phyloP scores from a whole-genome alignment of 2,329 filamentous ascomycete genomes.

The Beauveria sp. region DNA sequence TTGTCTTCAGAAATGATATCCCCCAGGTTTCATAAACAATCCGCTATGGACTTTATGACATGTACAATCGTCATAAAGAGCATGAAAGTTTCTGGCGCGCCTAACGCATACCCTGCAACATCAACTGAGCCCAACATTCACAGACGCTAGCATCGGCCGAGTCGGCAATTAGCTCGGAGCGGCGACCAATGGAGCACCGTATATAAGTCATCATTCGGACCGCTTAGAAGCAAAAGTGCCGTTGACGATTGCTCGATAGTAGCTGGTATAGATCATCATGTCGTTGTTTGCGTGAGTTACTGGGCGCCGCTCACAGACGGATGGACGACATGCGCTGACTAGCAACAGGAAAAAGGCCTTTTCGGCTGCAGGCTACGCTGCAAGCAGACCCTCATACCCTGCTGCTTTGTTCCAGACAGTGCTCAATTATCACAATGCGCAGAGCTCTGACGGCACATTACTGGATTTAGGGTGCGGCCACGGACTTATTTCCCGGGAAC shows the following conservation, averaged over 20 bases:
- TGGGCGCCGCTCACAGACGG: not conserved
- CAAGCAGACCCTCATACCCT: slow-evolving; percentile 53
- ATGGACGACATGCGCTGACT: not conserved
- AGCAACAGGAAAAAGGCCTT: slow-evolving; percentile 44
- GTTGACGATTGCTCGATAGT: not conserved
- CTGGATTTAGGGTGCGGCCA: slow-evolving; percentile 60
- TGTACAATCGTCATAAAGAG: not conserved
- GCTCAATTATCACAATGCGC: slow-evolving; percentile 43
- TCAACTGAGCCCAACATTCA: not conserved
- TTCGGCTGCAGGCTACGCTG: slow-evolving; percentile 49
- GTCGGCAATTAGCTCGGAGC: not conserved
- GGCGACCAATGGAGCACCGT: not conserved
- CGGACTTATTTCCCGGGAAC: slow-evolving; percentile 46
- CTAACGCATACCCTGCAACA: not conserved
- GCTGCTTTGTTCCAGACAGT: slow-evolving; percentile 44
- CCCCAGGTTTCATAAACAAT: too few species aligned
- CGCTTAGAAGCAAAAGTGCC: not conserved
- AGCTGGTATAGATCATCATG: slow-evolving; percentile 23
- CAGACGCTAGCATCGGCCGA: slow-evolving; percentile 6
- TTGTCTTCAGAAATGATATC: too few species aligned
- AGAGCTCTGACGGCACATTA: slow-evolving; percentile 22
- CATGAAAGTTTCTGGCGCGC: not conserved
- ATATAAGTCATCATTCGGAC: not conserved
- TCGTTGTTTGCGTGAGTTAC: slow-evolving; percentile 39
- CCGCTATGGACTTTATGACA: not conserved